A percentile compares a stretch with the other conserved stretches of the same genome.
phyloP scores from a whole-genome alignment of 257 asterid species.

The Petunia axillaris region DNA sequence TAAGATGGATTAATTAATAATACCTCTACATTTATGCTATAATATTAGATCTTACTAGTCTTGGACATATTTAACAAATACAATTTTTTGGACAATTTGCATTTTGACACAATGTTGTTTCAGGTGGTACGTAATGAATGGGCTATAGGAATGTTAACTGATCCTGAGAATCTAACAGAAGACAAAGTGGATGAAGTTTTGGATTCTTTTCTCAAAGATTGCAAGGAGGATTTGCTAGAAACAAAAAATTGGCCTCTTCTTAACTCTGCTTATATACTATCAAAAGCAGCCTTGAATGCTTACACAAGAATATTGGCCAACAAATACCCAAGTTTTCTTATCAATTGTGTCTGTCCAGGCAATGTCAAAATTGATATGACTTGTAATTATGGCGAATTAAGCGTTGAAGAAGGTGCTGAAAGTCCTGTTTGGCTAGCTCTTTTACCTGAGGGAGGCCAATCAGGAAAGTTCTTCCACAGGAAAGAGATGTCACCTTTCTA shows the following conservation, averaged over 20 bases:
- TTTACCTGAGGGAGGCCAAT: no score
- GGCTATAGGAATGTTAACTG: constrained; percentile 43
- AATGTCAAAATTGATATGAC: constrained; percentile 54
- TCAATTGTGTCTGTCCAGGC: constrained; percentile 59
- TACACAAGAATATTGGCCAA: constrained; percentile 60
- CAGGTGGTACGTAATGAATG: constrained; percentile 49
- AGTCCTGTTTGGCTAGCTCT: no score
- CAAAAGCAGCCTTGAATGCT: constrained; percentile 57
- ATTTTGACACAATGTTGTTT: background rate
- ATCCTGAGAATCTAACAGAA: constrained; percentile 52
- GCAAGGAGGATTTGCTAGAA: constrained; percentile 43
- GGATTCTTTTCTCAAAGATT: constrained; percentile 51
- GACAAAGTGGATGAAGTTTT: constrained; percentile 51
- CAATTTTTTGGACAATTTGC: background rate
- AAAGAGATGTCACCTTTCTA: no score
- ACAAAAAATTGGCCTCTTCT: constrained; percentile 60
- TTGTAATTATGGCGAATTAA: no score
- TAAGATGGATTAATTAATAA: no score
- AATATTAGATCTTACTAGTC: no score
- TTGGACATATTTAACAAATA: background rate
- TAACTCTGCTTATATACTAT: constrained; percentile 37
- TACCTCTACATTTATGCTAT: no score
- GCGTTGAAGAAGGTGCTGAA: no score
- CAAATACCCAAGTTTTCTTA: constrained; percentile 37
- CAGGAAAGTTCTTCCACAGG: no score